Conservation (phyloP, 2,329 filamentous ascomycete genomes). For the Didymella segeticola region DNA sequence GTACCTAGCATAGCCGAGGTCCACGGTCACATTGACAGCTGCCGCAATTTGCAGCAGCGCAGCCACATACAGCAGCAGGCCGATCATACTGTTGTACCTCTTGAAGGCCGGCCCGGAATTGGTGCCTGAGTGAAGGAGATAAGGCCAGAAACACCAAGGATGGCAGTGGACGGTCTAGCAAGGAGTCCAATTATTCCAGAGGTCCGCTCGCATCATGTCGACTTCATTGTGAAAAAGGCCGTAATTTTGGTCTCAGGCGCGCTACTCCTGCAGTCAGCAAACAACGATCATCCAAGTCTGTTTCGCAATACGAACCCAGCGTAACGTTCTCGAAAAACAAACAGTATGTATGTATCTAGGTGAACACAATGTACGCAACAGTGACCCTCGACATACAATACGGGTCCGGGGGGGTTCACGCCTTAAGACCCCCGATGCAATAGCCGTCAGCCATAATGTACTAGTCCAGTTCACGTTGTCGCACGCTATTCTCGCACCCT, state of each 20-base stretch:
- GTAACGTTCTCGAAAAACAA: too few relatives aligned
- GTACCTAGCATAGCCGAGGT: slow-evolving; percentile 73
- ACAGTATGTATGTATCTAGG: too few relatives aligned
- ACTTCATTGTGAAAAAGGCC: background rate
- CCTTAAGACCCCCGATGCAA: slow-evolving; percentile 6
- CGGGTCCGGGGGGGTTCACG: background rate
- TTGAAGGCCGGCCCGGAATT: too few relatives aligned
- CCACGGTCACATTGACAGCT: slow-evolving; percentile 56
- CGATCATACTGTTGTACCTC: slow-evolving; percentile 21
- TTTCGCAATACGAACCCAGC: slow-evolving; percentile 10
- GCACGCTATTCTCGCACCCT: slow-evolving; percentile 12
- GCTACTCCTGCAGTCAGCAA: background rate
- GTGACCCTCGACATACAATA: background rate
- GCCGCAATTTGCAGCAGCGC: slow-evolving; percentile 29
- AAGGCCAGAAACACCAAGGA: background rate
- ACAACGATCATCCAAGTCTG: slow-evolving; percentile 4
- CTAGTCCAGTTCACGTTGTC: slow-evolving; percentile 9
- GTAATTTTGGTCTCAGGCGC: background rate
- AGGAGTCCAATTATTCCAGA: slow-evolving; percentile 9
- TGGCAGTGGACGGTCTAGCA: background rate
- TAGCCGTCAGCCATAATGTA: slow-evolving; percentile 10
- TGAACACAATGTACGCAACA: too few relatives aligned
- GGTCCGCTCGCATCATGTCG: slow-evolving; percentile 7
- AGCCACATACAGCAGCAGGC: slow-evolving; percentile 32
- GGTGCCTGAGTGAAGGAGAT: background rate